Base-by-base conservation (phyloP, 495 filamentous ascomycete genomes). In the Parachaetomium inaequale region DNA sequence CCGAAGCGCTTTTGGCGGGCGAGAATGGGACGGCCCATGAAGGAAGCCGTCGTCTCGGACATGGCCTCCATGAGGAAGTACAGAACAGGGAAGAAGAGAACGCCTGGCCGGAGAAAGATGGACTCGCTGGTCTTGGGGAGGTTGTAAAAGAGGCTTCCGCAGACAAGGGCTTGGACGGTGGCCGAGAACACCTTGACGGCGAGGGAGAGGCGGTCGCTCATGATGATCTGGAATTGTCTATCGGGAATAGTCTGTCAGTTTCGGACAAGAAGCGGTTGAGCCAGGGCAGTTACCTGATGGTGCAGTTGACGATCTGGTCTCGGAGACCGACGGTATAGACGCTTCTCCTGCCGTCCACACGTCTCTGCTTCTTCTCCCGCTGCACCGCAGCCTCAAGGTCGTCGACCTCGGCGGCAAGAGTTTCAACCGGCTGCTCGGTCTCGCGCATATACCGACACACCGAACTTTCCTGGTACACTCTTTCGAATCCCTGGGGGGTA, bases 1-100 rank as follows among this genome's bases (percentile, higher is more conserved):
- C 83, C 82, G 64, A 85, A 88, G 1, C 78, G 81, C 1, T 78
- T 77, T 61, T 88, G 86, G 66, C 88, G 88, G 54, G 85, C 82
- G 19, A 89, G 81, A 31, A 88, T 83, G 34, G 84, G 82, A 21
- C 84, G 78, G 51, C 51, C 51, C 31, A 23, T 54, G 51, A 54
- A 54, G 11, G 51, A 54, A 14, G 51, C 51, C 4, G 51, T 54
- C 3, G 51, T 54, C 19, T 54, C 51, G 4, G 66, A 52, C 10
- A 68, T 72, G 23, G 66, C 66, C 7, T 55, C 34, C 54, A 60
- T 64, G 64, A 79, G 62, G 70, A 74, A 68, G 60, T 63, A 58
- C 40, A 69, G 59, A 17, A 67, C 63, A 59, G 83, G 79, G 67
- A 81, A 85, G 14, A 78, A 79, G 58, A 83, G 68, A 26, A 49